Evolutionary conservation across 306 rosid species (phyloP), one percentile per base, ranked within the genome.

Genomic region (Sicyos edulis): DNA sequence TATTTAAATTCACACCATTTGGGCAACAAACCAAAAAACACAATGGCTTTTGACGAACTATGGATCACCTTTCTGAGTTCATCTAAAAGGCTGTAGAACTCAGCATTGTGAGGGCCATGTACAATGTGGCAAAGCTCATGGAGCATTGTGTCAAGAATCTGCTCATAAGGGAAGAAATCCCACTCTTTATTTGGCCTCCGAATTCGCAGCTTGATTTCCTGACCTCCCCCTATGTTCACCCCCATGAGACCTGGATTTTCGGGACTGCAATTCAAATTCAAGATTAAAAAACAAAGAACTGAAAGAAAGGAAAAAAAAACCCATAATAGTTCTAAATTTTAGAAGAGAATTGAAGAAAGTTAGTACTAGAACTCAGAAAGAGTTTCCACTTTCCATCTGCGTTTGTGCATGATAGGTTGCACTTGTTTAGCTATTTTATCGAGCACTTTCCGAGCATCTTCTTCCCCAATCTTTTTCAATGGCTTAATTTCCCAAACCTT

Each of bases 121-220:
- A 81, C 82, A 51, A 79, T 86, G 78, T 86, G 90, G 83, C 84
- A 86, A 68, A 86, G 88, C 80, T 86, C 90, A 16, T 86, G 90
- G 42, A 86, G 76, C 90, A 83, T 86, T 34, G 90, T 86, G 73
- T 86, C 86, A 55, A 79, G 86, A 72, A 83, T 81, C 80, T 86
- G 88, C 75, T 86, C 90, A 71, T 73, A 81, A 7, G 86, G 86
- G 75, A 75, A 83, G 82, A 86, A 86, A 81, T 83, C 77, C 90
- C 90, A 81, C 12, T 83, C 83, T 3, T 73, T 57, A 66, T 78
- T 78, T 53, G 84, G 88, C 80, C 83, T 77, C 71, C 88, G 76
- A 24, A 83, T 68, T 71, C 90, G 79, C 61, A 86, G 81, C 80
- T 83, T 83, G 49, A 83, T 78, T 78, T 86, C 90, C 1, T 78